Evolutionary conservation across 352 stramenopile species (phyloP).

Genomic region (Thalassiosira exigua): DNA sequence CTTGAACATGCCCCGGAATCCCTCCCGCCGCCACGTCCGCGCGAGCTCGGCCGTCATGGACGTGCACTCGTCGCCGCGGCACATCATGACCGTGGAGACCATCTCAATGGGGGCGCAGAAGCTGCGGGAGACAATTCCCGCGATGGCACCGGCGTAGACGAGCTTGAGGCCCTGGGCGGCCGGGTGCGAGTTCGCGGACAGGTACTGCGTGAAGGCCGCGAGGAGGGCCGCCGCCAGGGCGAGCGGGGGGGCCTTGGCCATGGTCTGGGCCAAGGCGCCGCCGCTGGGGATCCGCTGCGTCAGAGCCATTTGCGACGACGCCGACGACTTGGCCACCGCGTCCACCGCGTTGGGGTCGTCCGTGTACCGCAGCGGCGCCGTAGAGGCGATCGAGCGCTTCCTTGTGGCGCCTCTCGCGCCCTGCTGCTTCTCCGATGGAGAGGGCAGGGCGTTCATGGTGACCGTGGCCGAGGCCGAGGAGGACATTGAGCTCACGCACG

Average conservation of each 20-base stretch:
- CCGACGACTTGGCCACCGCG: no score
- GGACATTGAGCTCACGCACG: slow-evolving; percentile 1
- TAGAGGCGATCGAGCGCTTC: slow-evolving; percentile 19
- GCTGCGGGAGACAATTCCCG: slow-evolving; percentile 59
- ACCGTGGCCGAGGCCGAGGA: slow-evolving; percentile 15
- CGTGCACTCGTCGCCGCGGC: slow-evolving; percentile 28
- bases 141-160: slow-evolving; percentile 55
- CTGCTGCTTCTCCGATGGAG: not conserved
- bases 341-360: slow-evolving; percentile 22
- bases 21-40: slow-evolving; percentile 50
- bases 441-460: slow-evolving; percentile 15
- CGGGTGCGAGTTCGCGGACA: slow-evolving; percentile 19
- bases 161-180: slow-evolving; percentile 46
- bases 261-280: slow-evolving; percentile 7
- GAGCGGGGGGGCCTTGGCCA: slow-evolving; percentile 25
- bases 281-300: not conserved
- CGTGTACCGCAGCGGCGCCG: slow-evolving; percentile 28
- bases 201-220: slow-evolving; percentile 22
- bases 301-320: no score
- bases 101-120: slow-evolving; percentile 53
- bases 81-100: slow-evolving; percentile 58
- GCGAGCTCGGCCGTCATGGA: slow-evolving; percentile 42
- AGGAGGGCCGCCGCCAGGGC: not conserved
- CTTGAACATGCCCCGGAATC: slow-evolving; percentile 60
- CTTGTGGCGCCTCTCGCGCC: no score